Conservation (phyloP, 495 filamentous ascomycete genomes). For the Xylaria acuta region DNA sequence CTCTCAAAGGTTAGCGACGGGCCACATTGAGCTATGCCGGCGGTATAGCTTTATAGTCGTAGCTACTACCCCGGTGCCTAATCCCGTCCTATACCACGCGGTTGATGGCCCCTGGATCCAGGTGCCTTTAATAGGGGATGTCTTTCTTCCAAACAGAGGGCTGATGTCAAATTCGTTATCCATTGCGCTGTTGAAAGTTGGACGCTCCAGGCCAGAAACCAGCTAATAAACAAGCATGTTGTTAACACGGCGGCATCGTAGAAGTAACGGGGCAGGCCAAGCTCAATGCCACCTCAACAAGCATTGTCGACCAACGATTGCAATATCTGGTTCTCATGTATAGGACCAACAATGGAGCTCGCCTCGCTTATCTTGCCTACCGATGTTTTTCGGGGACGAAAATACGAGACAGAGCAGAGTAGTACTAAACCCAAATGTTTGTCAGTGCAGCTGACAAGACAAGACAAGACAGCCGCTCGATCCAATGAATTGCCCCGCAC, state of each 20-base stretch:
- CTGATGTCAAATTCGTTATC: neutral
- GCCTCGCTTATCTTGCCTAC: neutral
- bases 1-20: neutral
- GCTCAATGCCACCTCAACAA: neutral
- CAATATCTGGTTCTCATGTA: neutral
- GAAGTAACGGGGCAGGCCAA: neutral
- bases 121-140: neutral
- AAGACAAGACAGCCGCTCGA: neutral
- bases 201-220: neutral
- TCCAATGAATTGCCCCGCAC: neutral
- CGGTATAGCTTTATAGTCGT: neutral
- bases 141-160: too few species aligned
- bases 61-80: neutral
- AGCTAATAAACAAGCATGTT: neutral
- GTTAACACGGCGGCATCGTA: too few species aligned
- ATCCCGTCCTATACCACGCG: neutral
- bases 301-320: neutral
- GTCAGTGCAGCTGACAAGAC: conserved; percentile 1
- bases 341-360: neutral
- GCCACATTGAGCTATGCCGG: neutral
- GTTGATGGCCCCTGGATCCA: neutral
- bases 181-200: neutral
- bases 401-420: conserved; percentile 2
- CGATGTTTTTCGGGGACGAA: neutral
- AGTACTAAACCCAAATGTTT: conserved; percentile 4